A percentile compares a stretch with the other conserved stretches of the same genome.
These are phyloP conservation scores for Fusarium pininemorale DNA, from an alignment of 2,329 filamentous ascomycete species.

Conservation along the genomic window DNA sequence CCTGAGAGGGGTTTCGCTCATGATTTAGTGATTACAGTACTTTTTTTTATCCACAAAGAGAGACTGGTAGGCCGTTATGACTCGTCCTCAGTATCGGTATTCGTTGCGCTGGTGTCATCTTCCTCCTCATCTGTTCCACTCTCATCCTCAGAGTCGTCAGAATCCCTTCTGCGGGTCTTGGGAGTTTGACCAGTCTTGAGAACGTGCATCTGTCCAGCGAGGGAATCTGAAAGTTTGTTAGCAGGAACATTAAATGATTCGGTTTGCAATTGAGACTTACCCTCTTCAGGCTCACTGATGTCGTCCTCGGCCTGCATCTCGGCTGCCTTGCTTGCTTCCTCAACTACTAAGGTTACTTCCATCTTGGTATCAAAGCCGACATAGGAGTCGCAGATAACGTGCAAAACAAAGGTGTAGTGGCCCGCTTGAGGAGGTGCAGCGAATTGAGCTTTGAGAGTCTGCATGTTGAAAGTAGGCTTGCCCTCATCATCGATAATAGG, in stretches of 20 bases:
- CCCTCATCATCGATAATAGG: conserved; percentile 82
- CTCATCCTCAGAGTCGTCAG: conserved; percentile 78
- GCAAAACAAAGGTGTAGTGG: conserved; percentile 93
- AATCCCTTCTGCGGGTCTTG: conserved; percentile 65
- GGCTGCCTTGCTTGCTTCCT: conserved; percentile 86
- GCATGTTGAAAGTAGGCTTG: conserved; percentile 91
- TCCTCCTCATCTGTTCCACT: conserved; percentile 79
- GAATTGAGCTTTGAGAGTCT: conserved; percentile 97
- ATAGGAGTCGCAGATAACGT: conserved; percentile 94
- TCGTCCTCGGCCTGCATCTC: conserved; percentile 88
- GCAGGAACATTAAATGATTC: background rate
- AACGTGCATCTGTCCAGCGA: conserved; percentile 90
- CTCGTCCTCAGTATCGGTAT: conserved; percentile 74
- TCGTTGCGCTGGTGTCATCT: conserved; percentile 72
- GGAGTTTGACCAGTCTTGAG: conserved; percentile 76
- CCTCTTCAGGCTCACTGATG: conserved; percentile 97
- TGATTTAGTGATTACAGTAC: conserved; percentile 14
- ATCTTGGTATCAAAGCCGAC: conserved; percentile 92
- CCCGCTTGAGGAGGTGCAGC: conserved; percentile 91
- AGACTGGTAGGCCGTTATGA: conserved; percentile 48
- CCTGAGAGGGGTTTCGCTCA: background rate
- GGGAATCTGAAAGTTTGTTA: conserved; percentile 69
- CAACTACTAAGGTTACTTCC: conserved; percentile 88
- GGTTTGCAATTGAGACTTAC: conserved; percentile 61
- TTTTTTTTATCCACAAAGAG: conserved; percentile 19